These are phyloP conservation scores for Yamadazyma paraphyllophila DNA, from an alignment of 805 yeast genomes.

Conservation along the genomic window DNA sequence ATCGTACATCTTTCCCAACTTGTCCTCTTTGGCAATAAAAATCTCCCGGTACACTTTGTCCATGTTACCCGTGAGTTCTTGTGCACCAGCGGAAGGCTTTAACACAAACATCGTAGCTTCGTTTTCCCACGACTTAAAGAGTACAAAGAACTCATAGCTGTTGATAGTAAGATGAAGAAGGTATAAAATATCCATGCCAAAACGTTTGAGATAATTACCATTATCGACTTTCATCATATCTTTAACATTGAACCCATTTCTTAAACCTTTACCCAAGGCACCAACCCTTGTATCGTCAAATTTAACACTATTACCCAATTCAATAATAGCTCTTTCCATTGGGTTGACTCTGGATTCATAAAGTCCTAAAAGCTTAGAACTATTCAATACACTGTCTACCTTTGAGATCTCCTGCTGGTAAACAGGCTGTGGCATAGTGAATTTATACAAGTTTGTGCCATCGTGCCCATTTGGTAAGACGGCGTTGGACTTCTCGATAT, in stretches of 20 bases:
- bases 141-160: constrained; percentile 69
- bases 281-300: constrained; percentile 76
- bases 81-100: constrained; percentile 70
- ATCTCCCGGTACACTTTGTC: constrained; percentile 56
- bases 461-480: constrained; percentile 69
- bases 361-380: constrained; percentile 59
- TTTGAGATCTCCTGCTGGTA: constrained; percentile 56
- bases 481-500: constrained; percentile 57
- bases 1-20: constrained; percentile 39
- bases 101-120: constrained; percentile 52
- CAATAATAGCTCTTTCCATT: constrained; percentile 72
- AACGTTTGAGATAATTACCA: constrained; percentile 52
- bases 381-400: constrained; percentile 62
- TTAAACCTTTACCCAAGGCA: constrained; percentile 79
- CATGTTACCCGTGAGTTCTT: constrained; percentile 56
- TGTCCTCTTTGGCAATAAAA: constrained; percentile 45
- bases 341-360: constrained; percentile 74
- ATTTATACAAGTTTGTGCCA: constrained; percentile 51
- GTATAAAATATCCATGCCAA: constrained; percentile 58
- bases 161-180: constrained; percentile 67
- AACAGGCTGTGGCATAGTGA: constrained; percentile 65
- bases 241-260: constrained; percentile 73
- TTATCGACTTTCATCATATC: constrained; percentile 51
- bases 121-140: constrained; percentile 64
- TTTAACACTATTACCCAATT: constrained; percentile 69